A percentile compares a stretch with the other conserved stretches of the same genome.
Evolutionary conservation across 2,329 filamentous ascomycete species (phyloP).

Genomic region (Aureobasidium sp.): DNA sequence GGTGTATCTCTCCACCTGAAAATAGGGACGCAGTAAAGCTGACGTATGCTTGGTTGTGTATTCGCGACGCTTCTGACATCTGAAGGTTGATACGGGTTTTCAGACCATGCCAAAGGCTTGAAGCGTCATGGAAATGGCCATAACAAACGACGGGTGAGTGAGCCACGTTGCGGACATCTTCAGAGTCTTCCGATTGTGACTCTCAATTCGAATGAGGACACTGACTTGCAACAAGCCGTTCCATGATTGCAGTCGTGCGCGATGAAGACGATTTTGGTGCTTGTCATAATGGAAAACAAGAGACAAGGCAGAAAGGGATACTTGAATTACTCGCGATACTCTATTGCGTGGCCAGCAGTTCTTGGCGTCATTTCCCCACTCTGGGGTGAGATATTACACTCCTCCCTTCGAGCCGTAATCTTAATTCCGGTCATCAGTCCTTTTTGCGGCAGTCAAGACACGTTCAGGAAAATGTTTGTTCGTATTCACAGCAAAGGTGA

Average conservation of each 20-base stretch:
- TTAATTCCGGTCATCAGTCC: too few species aligned
- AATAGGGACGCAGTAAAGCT: background rate
- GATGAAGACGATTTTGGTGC: background rate
- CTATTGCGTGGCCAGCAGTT: too few species aligned
- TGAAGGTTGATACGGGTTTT: background rate
- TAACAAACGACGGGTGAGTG: background rate
- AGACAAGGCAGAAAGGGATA: too few species aligned
- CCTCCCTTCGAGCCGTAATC: too few species aligned
- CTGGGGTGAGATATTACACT: too few species aligned
- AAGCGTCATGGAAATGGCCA: background rate
- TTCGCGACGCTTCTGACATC: background rate
- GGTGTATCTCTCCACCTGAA: background rate
- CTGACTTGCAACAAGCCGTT: background rate
- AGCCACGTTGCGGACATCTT: background rate
- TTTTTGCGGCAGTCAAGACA: too few species aligned
- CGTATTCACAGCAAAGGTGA: too few species aligned
- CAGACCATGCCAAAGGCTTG: background rate
- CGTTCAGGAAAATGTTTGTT: too few species aligned
- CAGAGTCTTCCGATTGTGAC: background rate
- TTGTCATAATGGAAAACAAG: too few species aligned
- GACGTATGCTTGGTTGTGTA: background rate
- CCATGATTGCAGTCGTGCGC: background rate
- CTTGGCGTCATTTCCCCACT: too few species aligned
- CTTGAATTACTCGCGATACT: background rate
- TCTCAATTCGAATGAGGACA: background rate